Base-by-base conservation (phyloP, 306 rosid species). In the Cicer cuneatum region DNA sequence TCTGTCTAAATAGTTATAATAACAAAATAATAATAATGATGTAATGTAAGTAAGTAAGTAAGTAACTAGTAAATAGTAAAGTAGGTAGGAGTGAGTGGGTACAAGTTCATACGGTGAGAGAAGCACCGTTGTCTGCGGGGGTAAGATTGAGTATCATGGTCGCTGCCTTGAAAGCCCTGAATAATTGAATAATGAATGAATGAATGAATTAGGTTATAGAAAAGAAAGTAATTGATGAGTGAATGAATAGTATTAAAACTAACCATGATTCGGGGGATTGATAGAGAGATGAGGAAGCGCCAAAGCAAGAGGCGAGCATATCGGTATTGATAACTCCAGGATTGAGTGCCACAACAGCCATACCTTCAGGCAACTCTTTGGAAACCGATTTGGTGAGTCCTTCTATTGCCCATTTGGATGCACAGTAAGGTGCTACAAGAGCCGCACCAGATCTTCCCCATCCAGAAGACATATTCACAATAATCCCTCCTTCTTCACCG, bases 401-500 rank as follows among this genome's bases (percentile, higher is more conserved):
- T 82, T 93, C 98, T 1, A 91, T 77, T 0, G 97, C 98, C 98
- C 98, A 93, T 77, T 93, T 93, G 8, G 98, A 91, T 3, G 97
- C 97, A 69, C 98, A 93, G 73, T 93, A 91, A 35, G 98, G 98
- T 0, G 98, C 91, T 37, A 79, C 97, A 72, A 89, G 86, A 7
- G 98, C 96, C 8, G 98, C 98, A 35, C 92, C 96, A 2, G 97
- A 90, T 69, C 98, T 86, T 38, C 98, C 98, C 98, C 98, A 93
- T 11, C 98, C 98, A 1, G 98, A 93, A 7, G 98, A 93, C 85
- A 89, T 84, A 77, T 93, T 93, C 21, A 93, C 98, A 18, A 93
- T 89, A 37, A 89, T 78, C 4, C 92, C 93, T 40, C 7, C 33
- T 83, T 77, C 80, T 83, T 79, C 37, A 0, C 43, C 33, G 8